These are phyloP conservation scores for Penicillium sp. DNA, from an alignment of 2,329 filamentous ascomycete species.

Conservation along the genomic window DNA sequence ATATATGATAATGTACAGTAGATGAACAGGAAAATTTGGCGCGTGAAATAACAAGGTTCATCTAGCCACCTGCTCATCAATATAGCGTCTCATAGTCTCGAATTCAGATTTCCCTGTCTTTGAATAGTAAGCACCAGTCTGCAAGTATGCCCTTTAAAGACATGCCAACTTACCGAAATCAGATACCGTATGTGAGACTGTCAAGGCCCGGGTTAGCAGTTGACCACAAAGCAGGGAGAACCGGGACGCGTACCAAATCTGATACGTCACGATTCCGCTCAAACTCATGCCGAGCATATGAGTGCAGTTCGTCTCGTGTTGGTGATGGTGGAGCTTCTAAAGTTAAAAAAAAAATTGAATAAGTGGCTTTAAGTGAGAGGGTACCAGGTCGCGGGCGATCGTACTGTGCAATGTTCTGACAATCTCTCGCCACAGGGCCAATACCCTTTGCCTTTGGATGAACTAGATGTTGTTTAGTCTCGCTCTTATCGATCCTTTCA, in stretches of 20 bases:
- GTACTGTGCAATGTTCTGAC: slow-evolving; percentile 44
- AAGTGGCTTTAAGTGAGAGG: background rate
- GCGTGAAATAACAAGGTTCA: slow-evolving; percentile 12
- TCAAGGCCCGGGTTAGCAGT: background rate
- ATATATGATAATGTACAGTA: background rate
- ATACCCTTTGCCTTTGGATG: slow-evolving; percentile 45
- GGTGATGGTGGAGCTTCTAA: slow-evolving; percentile 44
- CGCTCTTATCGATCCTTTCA: background rate
- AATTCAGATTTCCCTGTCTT: slow-evolving; percentile 51
- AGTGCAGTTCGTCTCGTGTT: slow-evolving; percentile 44
- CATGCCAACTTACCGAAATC: slow-evolving; percentile 37
- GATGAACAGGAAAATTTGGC: background rate
- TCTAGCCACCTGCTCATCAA: slow-evolving; percentile 45
- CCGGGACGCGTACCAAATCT: slow-evolving; percentile 39
- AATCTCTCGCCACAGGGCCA: slow-evolving; percentile 49
- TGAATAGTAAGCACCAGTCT: background rate
- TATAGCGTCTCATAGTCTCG: slow-evolving; percentile 50
- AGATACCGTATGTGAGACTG: slow-evolving; percentile 50
- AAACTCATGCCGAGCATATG: slow-evolving; percentile 49
- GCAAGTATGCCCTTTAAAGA: background rate
- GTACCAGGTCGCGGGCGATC: slow-evolving; percentile 1
- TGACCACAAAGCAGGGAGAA: background rate
- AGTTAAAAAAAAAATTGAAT: background rate
- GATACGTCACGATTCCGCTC: slow-evolving; percentile 46
- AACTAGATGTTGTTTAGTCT: slow-evolving; percentile 35